Evolutionary conservation across 169 alveolate genomes (phyloP), one percentile per base, ranked within the genome.

Genomic region (Eimeria nieschulzi): DNA sequence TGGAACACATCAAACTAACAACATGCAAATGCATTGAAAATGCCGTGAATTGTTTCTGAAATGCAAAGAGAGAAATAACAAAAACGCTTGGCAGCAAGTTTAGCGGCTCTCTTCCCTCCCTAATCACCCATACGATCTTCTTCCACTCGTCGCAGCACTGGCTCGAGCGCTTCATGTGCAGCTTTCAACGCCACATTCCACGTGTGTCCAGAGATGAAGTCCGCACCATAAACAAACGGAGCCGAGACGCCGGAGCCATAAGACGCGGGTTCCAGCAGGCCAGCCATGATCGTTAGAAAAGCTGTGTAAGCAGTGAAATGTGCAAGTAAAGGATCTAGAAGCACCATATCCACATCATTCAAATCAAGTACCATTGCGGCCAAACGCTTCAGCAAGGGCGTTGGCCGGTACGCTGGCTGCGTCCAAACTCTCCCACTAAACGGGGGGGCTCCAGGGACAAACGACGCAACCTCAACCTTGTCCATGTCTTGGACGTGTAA

Each of bases 391-490:
- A 80, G 33, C 56, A 80, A 26, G 61, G 88, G 88, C 17, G 88
- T 61, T 15, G 88, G 88, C 17, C 88, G 66, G 63, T 61, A 80
- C 19, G 55, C 23, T 26, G 88, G 76, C 17, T 75, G 26, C 61
- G 88, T 80, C 88, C 75, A 80, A 10, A 80, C 39, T 63, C 88
- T 56, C 19, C 88, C 88, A 53, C 75, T 80, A 70, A 78, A 78
- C 53, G 86, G 88, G 5, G 88, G 88, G 5, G 75, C 88, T 17
- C 88, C 88, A 5, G 88, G 88, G 17, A 61, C 75, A 51, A 63
- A 9, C 19, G 88, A 78, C 56, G 88, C 88, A 80, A 80, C 88
- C 72, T 78, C 86, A 10, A 78, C 86, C 68, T 23, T 78, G 86
- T 78, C 86, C 86, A 78, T 78, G 53, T 78, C 88, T 21, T 80